Percentiles rank a stretch among this genome's conserved stretches.
Evolutionary conservation across 2,329 filamentous ascomycete species (phyloP).

Genomic region (Colletotrichum filicis): DNA sequence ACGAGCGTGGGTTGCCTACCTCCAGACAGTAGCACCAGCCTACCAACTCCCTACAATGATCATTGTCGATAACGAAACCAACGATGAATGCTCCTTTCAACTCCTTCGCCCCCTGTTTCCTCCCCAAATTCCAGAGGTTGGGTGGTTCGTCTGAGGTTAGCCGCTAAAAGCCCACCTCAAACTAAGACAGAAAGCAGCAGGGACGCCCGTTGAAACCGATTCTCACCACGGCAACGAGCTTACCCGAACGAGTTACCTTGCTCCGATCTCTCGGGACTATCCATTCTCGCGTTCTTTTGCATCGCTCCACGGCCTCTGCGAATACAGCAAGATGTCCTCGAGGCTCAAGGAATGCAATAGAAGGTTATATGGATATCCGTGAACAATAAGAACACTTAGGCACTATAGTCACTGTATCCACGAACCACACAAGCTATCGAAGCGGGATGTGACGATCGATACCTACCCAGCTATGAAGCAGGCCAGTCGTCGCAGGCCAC

Average conservation of each 20-base stretch:
- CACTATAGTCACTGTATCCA: neutral
- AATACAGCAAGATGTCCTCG: neutral
- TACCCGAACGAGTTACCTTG: constrained; percentile 26
- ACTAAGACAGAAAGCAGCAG: constrained; percentile 14
- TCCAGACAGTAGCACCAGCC: no score
- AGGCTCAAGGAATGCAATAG: neutral
- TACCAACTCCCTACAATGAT: neutral
- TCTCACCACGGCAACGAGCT: constrained; percentile 14
- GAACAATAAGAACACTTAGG: neutral
- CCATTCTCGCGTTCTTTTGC: neutral
- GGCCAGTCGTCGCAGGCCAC: neutral
- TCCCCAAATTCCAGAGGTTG: constrained; percentile 20
- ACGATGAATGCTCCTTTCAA: neutral
- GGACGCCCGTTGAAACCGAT: constrained; percentile 22
- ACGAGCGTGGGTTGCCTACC: no score
- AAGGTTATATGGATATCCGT: neutral
- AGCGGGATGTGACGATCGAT: neutral
- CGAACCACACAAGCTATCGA: neutral
- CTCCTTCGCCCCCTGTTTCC: neutral
- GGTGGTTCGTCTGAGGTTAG: neutral
- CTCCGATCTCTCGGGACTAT: constrained; percentile 25
- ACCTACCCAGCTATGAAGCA: neutral
- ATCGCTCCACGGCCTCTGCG: neutral
- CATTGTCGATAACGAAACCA: neutral
- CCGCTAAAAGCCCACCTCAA: constrained; percentile 12